Evolutionary conservation across 129 eudicot species (phyloP).

Genomic region (Logfia minima): DNA sequence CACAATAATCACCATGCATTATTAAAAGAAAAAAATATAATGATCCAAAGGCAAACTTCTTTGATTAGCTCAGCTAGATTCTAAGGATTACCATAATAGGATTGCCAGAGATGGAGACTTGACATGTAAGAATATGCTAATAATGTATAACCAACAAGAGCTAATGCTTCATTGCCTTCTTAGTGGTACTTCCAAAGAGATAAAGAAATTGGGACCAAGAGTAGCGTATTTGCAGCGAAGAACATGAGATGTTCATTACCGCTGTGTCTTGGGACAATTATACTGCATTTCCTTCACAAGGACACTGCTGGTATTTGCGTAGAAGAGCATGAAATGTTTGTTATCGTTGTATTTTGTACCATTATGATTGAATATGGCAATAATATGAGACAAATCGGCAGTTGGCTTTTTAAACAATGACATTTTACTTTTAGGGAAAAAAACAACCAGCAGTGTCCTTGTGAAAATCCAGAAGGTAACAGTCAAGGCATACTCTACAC

Average conservation of each 20-base stretch:
- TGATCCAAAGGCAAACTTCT: not conserved
- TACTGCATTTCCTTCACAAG: not conserved
- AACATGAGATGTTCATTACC: not conserved
- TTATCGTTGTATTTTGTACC: not conserved
- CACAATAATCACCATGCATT: slow-evolving; percentile 1
- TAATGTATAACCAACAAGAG: not conserved
- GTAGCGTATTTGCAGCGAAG: not conserved
- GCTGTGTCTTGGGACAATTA: not conserved
- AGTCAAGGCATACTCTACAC: slow-evolving; percentile 12
- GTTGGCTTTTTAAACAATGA: not conserved
- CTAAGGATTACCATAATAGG: slow-evolving; percentile 1
- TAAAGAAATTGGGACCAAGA: not conserved
- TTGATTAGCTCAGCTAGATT: not conserved
- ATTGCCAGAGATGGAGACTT: slow-evolving; percentile 6
- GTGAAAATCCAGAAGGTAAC: slow-evolving; percentile 1
- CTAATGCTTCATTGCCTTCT: slow-evolving; percentile 11
- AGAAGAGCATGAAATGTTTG: not conserved
- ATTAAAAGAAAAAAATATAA: not conserved
- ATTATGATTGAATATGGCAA: not conserved
- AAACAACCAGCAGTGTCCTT: slow-evolving; percentile 4
- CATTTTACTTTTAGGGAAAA: not conserved
- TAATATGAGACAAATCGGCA: not conserved
- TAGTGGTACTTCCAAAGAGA: slow-evolving; percentile 1
- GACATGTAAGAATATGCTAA: not conserved
- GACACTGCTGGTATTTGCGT: not conserved